Conservation (phyloP, 805 yeast species). For the Kockiozyma suomiensis region DNA sequence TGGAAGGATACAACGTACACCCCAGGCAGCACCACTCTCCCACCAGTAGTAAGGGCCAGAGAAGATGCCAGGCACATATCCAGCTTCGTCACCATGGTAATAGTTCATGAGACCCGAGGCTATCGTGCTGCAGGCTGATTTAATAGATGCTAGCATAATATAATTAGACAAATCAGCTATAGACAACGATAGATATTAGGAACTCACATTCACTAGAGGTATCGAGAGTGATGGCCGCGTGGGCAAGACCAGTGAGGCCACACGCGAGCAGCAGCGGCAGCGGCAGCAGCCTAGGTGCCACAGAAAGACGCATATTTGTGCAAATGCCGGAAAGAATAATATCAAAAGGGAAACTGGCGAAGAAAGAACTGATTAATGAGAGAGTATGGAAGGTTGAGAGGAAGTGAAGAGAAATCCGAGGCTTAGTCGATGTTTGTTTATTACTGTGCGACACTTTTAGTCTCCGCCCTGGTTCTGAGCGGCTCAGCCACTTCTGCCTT, state of each 20-base stretch:
- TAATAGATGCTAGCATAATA: constrained; percentile 40
- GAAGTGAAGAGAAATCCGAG: neutral
- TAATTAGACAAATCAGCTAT: neutral
- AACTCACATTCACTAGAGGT: constrained; percentile 1
- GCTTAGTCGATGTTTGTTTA: neutral
- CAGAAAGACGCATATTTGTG: neutral
- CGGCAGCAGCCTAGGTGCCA: neutral
- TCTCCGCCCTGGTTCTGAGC: neutral
- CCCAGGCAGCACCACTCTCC: constrained; percentile 84
- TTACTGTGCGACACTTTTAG: neutral
- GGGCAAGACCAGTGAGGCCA: neutral
- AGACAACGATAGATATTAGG: neutral
- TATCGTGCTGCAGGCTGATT: constrained; percentile 54
- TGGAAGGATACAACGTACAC: constrained; percentile 32
- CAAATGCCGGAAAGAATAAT: neutral
- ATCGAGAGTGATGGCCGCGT: constrained; percentile 6
- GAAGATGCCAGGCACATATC: constrained; percentile 86
- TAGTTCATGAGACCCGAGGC: constrained; percentile 68
- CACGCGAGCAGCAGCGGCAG: neutral
- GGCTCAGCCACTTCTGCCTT: neutral
- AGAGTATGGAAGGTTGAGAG: neutral
- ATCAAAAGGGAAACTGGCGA: neutral
- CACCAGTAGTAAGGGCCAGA: constrained; percentile 93
- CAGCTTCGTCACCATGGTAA: constrained; percentile 63
- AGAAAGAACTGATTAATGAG: neutral